phyloP scores from a whole-genome alignment of 352 stramenopile species.

The Pythium myriotylum region DNA sequence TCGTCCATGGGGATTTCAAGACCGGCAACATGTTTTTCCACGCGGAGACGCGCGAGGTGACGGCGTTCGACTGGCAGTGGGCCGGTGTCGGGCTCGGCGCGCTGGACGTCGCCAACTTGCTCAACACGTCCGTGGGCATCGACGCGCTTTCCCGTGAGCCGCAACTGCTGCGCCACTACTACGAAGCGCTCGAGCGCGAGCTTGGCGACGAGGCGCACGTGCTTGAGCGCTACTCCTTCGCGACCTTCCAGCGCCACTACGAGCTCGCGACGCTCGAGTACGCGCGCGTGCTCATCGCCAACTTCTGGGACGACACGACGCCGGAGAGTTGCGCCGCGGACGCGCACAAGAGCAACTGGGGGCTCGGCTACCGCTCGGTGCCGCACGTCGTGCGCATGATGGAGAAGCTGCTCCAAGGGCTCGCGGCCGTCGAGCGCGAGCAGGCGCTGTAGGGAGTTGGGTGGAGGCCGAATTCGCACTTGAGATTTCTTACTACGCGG shows the following conservation, averaged over 20 bases:
- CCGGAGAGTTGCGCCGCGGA: slow-evolving; percentile 45
- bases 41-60: slow-evolving; percentile 35
- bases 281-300: slow-evolving; percentile 56
- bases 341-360: slow-evolving; percentile 57
- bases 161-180: slow-evolving; percentile 59
- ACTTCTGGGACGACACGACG: slow-evolving; percentile 65
- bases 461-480: not conserved
- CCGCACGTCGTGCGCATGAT: slow-evolving; percentile 66
- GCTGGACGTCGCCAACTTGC: slow-evolving; percentile 66
- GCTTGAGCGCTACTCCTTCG: slow-evolving; percentile 42
- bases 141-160: slow-evolving; percentile 42
- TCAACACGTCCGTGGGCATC: slow-evolving; percentile 70
- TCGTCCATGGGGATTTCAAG: slow-evolving; percentile 78
- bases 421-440: slow-evolving; percentile 43
- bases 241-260: slow-evolving; percentile 59
- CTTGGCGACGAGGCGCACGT: slow-evolving; percentile 13
- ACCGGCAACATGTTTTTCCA: slow-evolving; percentile 76
- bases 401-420: slow-evolving; percentile 40
- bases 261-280: slow-evolving; percentile 68
- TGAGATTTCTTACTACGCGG: not conserved
- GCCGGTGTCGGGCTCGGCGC: slow-evolving; percentile 57
- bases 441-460: not conserved
- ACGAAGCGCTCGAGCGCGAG: slow-evolving; percentile 35
- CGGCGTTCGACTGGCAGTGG: slow-evolving; percentile 83
- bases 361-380: slow-evolving; percentile 69